These are phyloP conservation scores for Salinomyces thailandicus DNA, from an alignment of 2,329 filamentous ascomycete genomes.

Conservation along the genomic window DNA sequence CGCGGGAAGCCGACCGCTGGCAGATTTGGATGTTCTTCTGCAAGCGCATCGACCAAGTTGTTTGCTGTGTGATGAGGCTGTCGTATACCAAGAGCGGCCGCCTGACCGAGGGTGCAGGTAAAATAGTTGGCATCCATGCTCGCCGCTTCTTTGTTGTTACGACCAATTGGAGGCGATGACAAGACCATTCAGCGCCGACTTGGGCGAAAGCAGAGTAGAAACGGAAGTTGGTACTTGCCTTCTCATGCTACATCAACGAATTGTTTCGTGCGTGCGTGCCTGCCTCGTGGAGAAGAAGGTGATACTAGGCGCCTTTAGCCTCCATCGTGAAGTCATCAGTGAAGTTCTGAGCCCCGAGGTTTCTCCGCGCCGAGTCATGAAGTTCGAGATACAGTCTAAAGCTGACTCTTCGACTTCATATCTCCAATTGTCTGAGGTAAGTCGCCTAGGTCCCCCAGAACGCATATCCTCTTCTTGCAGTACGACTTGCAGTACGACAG, in stretches of 20 bases:
- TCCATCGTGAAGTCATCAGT: conserved; percentile 7
- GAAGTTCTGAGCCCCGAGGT: not conserved
- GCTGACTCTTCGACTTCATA: not conserved
- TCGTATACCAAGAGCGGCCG: conserved; percentile 26
- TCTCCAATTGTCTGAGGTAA: not conserved
- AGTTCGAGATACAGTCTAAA: not conserved
- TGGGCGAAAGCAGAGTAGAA: no score
- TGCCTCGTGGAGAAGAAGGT: conserved; percentile 1
- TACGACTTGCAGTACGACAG: no score
- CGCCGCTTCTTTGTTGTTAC: not conserved
- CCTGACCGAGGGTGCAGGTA: conserved; percentile 50
- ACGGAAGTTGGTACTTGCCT: conserved; percentile 1
- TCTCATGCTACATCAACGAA: not conserved
- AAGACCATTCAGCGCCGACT: no score
- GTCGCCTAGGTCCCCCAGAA: no score
- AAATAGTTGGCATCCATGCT: conserved; percentile 42
- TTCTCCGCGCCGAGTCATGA: not conserved
- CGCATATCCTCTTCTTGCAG: no score
- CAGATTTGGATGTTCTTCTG: conserved; percentile 25
- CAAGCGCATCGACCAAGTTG: conserved; percentile 42
- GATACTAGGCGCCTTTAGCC: conserved; percentile 1
- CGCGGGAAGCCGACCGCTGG: conserved; percentile 44
- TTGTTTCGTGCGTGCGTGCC: not conserved
- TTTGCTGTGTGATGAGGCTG: conserved; percentile 38
- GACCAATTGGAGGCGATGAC: no score